phyloP scores from a whole-genome alignment of 2,329 filamentous ascomycete genomes.

The Xylaria sp. region DNA sequence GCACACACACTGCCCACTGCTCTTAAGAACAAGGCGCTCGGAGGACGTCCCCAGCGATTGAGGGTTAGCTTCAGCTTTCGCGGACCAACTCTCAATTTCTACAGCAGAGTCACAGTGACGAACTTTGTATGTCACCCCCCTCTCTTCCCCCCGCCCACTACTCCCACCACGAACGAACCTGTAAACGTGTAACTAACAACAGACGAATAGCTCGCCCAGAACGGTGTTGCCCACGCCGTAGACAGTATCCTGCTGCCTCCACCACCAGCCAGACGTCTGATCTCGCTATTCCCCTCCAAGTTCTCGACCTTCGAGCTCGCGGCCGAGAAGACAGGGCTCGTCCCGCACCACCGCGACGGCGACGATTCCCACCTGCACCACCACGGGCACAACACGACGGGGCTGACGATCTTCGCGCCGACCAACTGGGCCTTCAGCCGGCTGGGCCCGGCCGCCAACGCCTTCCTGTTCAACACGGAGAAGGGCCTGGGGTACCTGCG shows the following conservation, averaged over 20 bases:
- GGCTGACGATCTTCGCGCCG: slow-evolving; percentile 81
- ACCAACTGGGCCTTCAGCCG: slow-evolving; percentile 79
- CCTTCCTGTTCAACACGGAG: slow-evolving; percentile 81
- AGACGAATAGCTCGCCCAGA: slow-evolving; percentile 64
- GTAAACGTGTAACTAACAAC: slow-evolving; percentile 3
- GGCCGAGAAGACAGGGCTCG: slow-evolving; percentile 75
- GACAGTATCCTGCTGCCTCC: slow-evolving; percentile 79
- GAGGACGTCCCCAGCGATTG: slow-evolving; percentile 72
- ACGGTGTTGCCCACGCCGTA: slow-evolving; percentile 81
- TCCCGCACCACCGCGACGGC: slow-evolving; percentile 29
- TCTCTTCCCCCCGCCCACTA: background rate
- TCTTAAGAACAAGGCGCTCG: slow-evolving; percentile 63
- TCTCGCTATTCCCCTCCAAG: slow-evolving; percentile 70
- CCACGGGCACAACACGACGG: slow-evolving; percentile 56
- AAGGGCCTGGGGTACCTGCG: slow-evolving; percentile 76
- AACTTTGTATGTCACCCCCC: slow-evolving; percentile 65
- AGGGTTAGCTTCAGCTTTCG: slow-evolving; percentile 66
- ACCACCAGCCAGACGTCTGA: slow-evolving; percentile 56
- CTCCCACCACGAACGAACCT: background rate
- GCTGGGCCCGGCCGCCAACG: slow-evolving; percentile 75
- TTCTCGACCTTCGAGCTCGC: slow-evolving; percentile 83
- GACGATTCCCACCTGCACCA: slow-evolving; percentile 57
- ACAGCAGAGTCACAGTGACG: slow-evolving; percentile 69
- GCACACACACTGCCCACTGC: slow-evolving; percentile 77
- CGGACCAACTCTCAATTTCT: slow-evolving; percentile 78